These are phyloP conservation scores for Talaromyces albobiverticillius DNA, from an alignment of 2,329 filamentous ascomycete genomes.

Conservation along the genomic window DNA sequence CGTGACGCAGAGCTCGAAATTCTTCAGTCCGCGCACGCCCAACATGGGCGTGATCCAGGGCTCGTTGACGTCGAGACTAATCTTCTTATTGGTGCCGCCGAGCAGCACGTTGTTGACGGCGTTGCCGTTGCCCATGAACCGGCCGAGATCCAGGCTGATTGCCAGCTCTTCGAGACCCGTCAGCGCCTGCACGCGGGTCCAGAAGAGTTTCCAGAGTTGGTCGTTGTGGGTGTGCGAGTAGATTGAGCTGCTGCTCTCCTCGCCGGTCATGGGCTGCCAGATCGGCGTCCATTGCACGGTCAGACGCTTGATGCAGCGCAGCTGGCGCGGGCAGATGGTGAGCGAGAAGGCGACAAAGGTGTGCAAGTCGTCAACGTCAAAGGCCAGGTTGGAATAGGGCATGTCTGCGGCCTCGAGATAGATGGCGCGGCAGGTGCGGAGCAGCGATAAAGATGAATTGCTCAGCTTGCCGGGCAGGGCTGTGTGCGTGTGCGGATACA, in stretches of 20 bases:
- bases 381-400: constrained; percentile 27
- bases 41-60: constrained; percentile 30
- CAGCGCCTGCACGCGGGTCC: constrained; percentile 23
- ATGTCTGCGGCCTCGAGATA: constrained; percentile 31
- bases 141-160: constrained; percentile 30
- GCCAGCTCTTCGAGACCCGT: constrained; percentile 20
- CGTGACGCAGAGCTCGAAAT: constrained; percentile 34
- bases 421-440: constrained; percentile 33
- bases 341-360: constrained; percentile 34
- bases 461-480: constrained; percentile 24
- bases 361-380: constrained; percentile 36
- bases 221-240: constrained; percentile 38
- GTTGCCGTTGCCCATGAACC: constrained; percentile 23
- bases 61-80: constrained; percentile 26
- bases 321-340: constrained; percentile 20
- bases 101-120: constrained; percentile 16
- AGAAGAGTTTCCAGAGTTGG: constrained; percentile 30
- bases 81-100: constrained; percentile 19
- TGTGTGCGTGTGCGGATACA: constrained; percentile 35
- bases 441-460: constrained; percentile 23
- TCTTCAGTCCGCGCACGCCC: constrained; percentile 24
- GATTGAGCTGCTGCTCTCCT: constrained; percentile 29
- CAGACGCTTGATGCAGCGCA: constrained; percentile 21
- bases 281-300: constrained; percentile 34
- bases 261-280: constrained; percentile 32